Conservation (phyloP, 1,139 yeast genomes). For the Candida tropicalis region DNA sequence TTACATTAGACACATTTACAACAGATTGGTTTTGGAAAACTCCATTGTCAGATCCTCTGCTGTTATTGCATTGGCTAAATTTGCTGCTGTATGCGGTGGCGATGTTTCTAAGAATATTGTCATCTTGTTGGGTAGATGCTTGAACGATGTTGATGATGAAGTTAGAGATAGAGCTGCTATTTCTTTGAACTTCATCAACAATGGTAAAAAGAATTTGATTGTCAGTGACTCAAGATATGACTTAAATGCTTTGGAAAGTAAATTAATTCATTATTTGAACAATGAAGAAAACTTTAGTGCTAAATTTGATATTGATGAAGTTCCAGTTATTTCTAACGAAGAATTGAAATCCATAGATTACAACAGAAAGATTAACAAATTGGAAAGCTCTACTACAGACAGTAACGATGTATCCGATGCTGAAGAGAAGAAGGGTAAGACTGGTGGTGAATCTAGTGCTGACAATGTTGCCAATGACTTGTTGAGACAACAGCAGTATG, state of each 20-base stretch:
- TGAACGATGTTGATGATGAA: constrained; percentile 91
- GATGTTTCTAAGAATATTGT: constrained; percentile 68
- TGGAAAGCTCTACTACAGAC: constrained; percentile 29
- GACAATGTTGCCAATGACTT: constrained; percentile 37
- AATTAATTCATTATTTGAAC: constrained; percentile 70
- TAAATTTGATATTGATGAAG: constrained; percentile 71
- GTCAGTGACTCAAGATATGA: constrained; percentile 74
- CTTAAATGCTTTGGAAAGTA: constrained; percentile 73
- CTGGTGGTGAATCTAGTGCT: constrained; percentile 14
- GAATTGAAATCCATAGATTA: constrained; percentile 65
- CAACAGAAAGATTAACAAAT: constrained; percentile 57
- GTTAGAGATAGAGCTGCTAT: constrained; percentile 97
- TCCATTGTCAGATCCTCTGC: constrained; percentile 96
- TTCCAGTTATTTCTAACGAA: constrained; percentile 65
- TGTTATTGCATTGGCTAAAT: constrained; percentile 87
- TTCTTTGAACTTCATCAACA: constrained; percentile 67
- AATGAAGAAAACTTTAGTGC: constrained; percentile 58
- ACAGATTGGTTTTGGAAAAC: constrained; percentile 93
- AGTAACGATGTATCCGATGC: constrained; percentile 15
- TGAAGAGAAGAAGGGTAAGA: constrained; percentile 10
- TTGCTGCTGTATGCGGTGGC: constrained; percentile 78
- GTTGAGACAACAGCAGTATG: constrained; percentile 61
- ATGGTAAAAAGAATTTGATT: constrained; percentile 55
- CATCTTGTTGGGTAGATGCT: constrained; percentile 78
- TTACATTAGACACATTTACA: constrained; percentile 94